These are phyloP conservation scores for Penicillium salamii DNA, from an alignment of 495 filamentous ascomycete genomes.

Conservation along the genomic window DNA sequence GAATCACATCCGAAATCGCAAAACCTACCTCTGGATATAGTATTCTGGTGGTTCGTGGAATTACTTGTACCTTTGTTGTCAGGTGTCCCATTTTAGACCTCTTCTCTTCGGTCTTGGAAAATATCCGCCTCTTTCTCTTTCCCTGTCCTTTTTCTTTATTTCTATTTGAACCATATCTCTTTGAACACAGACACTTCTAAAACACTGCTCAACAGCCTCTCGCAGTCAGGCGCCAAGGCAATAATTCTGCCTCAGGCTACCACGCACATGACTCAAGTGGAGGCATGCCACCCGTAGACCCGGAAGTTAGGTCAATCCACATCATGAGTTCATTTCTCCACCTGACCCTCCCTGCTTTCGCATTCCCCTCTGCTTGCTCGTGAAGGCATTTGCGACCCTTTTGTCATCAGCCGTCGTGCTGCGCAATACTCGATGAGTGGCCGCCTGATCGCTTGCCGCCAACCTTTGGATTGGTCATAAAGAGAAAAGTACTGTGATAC, in stretches of 20 bases:
- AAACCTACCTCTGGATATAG: neutral
- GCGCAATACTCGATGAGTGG: slow-evolving; percentile 39
- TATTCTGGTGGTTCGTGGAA: too few species aligned
- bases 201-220: too few species aligned
- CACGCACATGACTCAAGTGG: slow-evolving; percentile 5
- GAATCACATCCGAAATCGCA: neutral
- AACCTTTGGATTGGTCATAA: slow-evolving; percentile 42
- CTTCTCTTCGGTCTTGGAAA: too few species aligned
- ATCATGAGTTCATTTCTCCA: slow-evolving; percentile 21
- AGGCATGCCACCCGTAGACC: slow-evolving; percentile 14
- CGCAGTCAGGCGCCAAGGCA: neutral
- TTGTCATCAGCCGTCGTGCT: slow-evolving; percentile 20
- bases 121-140: too few species aligned
- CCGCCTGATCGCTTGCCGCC: slow-evolving; percentile 26
- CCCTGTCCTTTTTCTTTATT: too few species aligned
- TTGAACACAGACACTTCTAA: too few species aligned
- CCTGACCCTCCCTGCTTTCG: slow-evolving; percentile 8
- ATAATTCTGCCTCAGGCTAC: slow-evolving; percentile 9
- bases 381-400: slow-evolving; percentile 7
- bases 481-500: slow-evolving; percentile 25
- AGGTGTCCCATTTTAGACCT: too few species aligned
- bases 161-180: too few species aligned
- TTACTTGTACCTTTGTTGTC: too few species aligned
- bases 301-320: slow-evolving; percentile 20
- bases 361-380: slow-evolving; percentile 6